Base-by-base conservation (phyloP, 164 flowering plant genomes). In the Saururus chinensis region DNA sequence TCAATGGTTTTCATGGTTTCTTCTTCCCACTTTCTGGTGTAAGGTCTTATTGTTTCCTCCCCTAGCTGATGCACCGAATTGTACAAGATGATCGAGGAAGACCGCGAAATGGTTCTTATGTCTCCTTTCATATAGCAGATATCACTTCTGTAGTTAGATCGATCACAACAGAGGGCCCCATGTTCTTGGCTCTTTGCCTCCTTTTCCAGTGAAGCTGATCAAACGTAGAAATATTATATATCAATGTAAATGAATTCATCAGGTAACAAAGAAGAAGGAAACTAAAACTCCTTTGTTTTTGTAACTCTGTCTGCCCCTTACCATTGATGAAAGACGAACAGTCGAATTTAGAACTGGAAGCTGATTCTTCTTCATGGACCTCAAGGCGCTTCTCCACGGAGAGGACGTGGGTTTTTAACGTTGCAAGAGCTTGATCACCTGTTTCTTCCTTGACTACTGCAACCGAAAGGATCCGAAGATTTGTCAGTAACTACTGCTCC, bases 1-100 rank as follows among this genome's bases (percentile, higher is more conserved):
- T 66, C 59, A 12, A 66, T 23, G 25, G 69, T 66, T 9, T 60
- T 54, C 69, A 66, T 66, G 59, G 59, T 26, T n/a, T 40, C 25
- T 22, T 41, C 19, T 54, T 66, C 64, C 64, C 69, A 66, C 19
- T 66, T 60, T 25, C 69, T 53, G 6, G 69, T 66, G 64, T 66
- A 66, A 20, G 69, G 64, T n/a, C 59, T 60, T 40, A 66, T 60
- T 52, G 19, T 53, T 9, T 60, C 52, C 21, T 53, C 41, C 23
- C 54, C 40, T 19, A 22, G n/a, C 22, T 23, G 19, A 14, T 52
- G n/a, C 7, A 7, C 37, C 1, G 14, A 17, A 23, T 53, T 37
- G 57, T 66, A 25, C n/a, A 66, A 35, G 57, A 59, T 20, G 23
- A 60, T 66, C 7, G 69, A 59, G 9, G 62, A 59, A 2, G 58